Evolutionary conservation across 2,329 filamentous ascomycete species (phyloP).

Genomic region (Fusarium equiseti): DNA sequence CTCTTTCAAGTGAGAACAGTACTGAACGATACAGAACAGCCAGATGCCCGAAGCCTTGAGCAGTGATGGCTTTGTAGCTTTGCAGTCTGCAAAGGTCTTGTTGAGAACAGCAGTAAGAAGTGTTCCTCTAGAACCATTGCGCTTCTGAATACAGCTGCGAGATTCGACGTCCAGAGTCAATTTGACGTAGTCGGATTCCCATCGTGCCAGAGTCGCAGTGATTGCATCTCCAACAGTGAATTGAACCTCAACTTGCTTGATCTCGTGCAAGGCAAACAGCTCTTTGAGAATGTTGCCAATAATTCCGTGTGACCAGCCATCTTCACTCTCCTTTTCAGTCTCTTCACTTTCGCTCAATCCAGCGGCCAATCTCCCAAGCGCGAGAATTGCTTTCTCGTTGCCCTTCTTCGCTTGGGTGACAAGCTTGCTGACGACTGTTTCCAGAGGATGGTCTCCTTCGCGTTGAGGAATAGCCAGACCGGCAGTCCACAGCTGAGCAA

Average conservation of each 20-base stretch:
- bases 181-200: conserved; percentile 84
- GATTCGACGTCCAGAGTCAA: conserved; percentile 81
- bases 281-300: conserved; percentile 72
- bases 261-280: conserved; percentile 83
- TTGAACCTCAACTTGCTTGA: conserved; percentile 87
- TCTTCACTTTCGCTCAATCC: conserved; percentile 61
- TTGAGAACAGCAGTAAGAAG: conserved; percentile 71
- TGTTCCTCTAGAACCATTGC: conserved; percentile 55
- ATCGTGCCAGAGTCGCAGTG: conserved; percentile 80
- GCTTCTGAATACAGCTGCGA: conserved; percentile 48
- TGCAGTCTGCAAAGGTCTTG: conserved; percentile 81
- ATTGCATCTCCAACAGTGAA: conserved; percentile 93
- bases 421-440: conserved; percentile 71
- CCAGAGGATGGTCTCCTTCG: conserved; percentile 49
- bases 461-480: conserved; percentile 54
- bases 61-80: conserved; percentile 86
- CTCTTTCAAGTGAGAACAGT: conserved; percentile 82
- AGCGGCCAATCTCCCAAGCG: conserved; percentile 81
- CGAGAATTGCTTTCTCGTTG: conserved; percentile 83
- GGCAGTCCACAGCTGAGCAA: conserved; percentile 62
- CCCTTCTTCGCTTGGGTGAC: conserved; percentile 79
- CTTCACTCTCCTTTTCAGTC: conserved; percentile 19
- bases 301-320: conserved; percentile 53
- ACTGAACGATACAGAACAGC: conserved; percentile 91
- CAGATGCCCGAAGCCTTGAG: conserved; percentile 95